phyloP scores from a whole-genome alignment of 2,329 filamentous ascomycete species.

The Phyllosticta citribraziliensis region DNA sequence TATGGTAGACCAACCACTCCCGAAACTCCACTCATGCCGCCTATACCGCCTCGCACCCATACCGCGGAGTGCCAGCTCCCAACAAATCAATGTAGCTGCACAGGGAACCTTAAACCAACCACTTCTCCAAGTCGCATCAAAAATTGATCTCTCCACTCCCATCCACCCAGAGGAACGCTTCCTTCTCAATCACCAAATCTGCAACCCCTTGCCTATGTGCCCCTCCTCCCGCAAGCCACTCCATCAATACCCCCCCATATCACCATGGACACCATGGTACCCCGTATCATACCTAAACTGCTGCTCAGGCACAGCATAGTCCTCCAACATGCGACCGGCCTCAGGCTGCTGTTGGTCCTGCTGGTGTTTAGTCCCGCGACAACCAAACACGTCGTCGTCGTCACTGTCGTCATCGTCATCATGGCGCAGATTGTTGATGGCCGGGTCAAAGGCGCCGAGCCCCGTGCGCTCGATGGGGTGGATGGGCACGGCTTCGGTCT shows the following conservation, averaged over 20 bases:
- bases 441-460: constrained; percentile 8
- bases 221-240: background rate
- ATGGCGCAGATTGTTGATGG: constrained; percentile 10
- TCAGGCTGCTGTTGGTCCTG: constrained; percentile 13
- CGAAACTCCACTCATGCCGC: too few relatives aligned
- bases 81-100: too few relatives aligned
- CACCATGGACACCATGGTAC: constrained; percentile 26
- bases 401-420: constrained; percentile 22
- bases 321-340: constrained; percentile 15
- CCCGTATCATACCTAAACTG: constrained; percentile 33
- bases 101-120: too few relatives aligned
- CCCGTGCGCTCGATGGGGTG: background rate
- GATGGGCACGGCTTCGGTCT: constrained; percentile 17
- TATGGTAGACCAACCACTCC: too few relatives aligned
- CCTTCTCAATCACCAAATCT: background rate
- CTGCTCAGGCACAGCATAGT: constrained; percentile 32
- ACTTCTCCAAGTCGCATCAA: too few relatives aligned
- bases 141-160: background rate
- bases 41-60: too few relatives aligned
- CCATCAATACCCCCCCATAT: background rate
- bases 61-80: too few relatives aligned
- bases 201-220: background rate
- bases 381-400: constrained; percentile 13
- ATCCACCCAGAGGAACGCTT: background rate
- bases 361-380: constrained; percentile 11